Percentiles rank a stretch among this genome's conserved stretches.
Evolutionary conservation across 495 filamentous ascomycete genomes (phyloP).

Genomic region (Saxophila tyrrhenica): DNA sequence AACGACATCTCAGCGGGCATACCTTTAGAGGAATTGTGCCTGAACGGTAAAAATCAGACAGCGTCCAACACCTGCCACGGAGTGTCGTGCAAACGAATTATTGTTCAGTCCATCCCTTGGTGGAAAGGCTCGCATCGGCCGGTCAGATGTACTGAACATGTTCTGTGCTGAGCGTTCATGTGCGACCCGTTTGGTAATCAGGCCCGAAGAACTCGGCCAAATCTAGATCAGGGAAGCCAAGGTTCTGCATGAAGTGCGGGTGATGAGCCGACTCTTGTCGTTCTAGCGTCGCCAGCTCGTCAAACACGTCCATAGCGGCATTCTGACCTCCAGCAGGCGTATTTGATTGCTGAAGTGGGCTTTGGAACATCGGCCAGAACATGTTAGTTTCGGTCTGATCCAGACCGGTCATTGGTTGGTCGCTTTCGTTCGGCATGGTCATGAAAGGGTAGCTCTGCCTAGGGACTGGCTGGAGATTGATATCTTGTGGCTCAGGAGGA

Average conservation of each 20-base stretch:
- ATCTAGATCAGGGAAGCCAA: conserved; percentile 34
- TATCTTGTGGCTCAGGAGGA: not conserved
- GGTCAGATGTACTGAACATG: too few relatives aligned
- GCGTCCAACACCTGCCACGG: too few relatives aligned
- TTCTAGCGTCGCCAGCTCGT: conserved; percentile 24
- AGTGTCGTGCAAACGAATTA: too few relatives aligned
- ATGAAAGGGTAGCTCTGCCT: not conserved
- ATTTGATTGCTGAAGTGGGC: not conserved
- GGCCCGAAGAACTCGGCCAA: conserved; percentile 21
- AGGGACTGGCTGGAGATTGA: not conserved
- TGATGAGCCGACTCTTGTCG: conserved; percentile 13
- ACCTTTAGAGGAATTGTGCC: too few relatives aligned
- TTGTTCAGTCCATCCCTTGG: too few relatives aligned
- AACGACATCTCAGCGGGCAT: too few relatives aligned
- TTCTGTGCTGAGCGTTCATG: too few relatives aligned
- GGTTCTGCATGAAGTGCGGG: conserved; percentile 30
- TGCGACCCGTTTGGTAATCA: conserved; percentile 18
- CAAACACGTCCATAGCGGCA: conserved; percentile 14
- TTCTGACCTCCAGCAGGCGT: not conserved
- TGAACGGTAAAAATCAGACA: too few relatives aligned
- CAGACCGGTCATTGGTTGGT: not conserved
- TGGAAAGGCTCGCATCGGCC: too few relatives aligned
- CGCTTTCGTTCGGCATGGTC: not conserved
- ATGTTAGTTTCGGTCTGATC: not conserved
- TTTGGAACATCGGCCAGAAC: not conserved